phyloP scores from a whole-genome alignment of 441 rosid species.

The Mallotus japonicus region DNA sequence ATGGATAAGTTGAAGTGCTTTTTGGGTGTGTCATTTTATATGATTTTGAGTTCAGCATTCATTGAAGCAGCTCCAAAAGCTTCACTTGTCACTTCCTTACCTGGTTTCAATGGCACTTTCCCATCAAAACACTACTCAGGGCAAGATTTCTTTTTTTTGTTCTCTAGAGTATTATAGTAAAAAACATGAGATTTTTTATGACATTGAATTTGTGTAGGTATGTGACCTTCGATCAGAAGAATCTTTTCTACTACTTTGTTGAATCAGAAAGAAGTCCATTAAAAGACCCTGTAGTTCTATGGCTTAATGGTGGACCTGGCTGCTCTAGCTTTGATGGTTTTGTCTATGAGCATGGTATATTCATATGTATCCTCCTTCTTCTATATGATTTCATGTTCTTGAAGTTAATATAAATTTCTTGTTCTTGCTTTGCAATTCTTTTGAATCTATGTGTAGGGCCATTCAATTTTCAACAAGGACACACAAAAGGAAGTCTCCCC shows the following conservation, averaged over 20 bases:
- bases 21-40: slow-evolving; percentile 11
- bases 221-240: slow-evolving; percentile 38
- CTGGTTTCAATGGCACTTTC: slow-evolving; percentile 51
- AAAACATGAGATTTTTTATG: no score
- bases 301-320: slow-evolving; percentile 76
- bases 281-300: slow-evolving; percentile 53
- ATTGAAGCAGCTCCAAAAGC: slow-evolving; percentile 34
- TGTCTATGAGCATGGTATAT: slow-evolving; percentile 60
- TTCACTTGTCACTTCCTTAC: slow-evolving; percentile 41
- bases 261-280: slow-evolving; percentile 53
- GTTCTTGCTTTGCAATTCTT: not conserved
- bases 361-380: not conserved
- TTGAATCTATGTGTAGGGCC: slow-evolving; percentile 40
- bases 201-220: slow-evolving; percentile 33
- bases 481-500: slow-evolving; percentile 35
- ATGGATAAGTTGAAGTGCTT: slow-evolving; percentile 25
- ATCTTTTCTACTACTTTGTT: slow-evolving; percentile 53
- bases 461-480: slow-evolving; percentile 42
- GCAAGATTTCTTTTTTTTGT: slow-evolving; percentile 5
- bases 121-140: slow-evolving; percentile 64
- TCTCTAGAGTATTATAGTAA: no score
- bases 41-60: slow-evolving; percentile 21
- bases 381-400: not conserved
- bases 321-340: slow-evolving; percentile 74
- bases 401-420: no score